phyloP scores from a whole-genome alignment of 805 yeast genomes.

The Limtongia smithiae region DNA sequence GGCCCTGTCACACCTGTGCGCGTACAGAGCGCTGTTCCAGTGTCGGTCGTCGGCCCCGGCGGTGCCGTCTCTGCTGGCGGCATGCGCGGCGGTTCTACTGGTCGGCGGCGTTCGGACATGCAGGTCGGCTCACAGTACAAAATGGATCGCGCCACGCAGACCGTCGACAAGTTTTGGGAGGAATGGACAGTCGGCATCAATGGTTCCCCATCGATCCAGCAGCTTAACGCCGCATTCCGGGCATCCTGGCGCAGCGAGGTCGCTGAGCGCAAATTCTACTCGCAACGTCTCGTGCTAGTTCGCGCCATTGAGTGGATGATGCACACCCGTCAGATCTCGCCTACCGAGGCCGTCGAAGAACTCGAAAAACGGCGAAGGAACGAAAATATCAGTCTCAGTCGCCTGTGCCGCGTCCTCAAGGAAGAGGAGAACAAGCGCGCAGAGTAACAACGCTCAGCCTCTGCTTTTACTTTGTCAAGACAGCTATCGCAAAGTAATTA shows the following conservation, averaged over 20 bases:
- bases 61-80: neutral
- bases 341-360: constrained; percentile 26
- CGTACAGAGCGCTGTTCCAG: neutral
- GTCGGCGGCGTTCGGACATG: constrained; percentile 1
- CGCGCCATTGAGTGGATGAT: constrained; percentile 28
- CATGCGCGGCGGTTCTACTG: neutral
- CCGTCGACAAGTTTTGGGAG: constrained; percentile 35
- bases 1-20: neutral
- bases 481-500: no score
- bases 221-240: constrained; percentile 43
- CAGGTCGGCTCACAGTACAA: constrained; percentile 19
- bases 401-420: constrained; percentile 23
- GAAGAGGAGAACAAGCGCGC: constrained; percentile 25
- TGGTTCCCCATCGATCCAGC: constrained; percentile 43
- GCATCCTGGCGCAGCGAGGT: constrained; percentile 43
- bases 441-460: neutral
- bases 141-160: constrained; percentile 27
- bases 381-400: constrained; percentile 24
- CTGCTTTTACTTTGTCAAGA: no score
- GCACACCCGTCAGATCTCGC: constrained; percentile 14
- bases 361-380: constrained; percentile 24
- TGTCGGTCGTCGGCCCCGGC: neutral
- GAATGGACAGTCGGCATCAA: constrained; percentile 44
- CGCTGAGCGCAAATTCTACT: constrained; percentile 28
- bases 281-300: constrained; percentile 25